phyloP scores from a whole-genome alignment of 345 rosid genomes.

The Sonneratia alba region DNA sequence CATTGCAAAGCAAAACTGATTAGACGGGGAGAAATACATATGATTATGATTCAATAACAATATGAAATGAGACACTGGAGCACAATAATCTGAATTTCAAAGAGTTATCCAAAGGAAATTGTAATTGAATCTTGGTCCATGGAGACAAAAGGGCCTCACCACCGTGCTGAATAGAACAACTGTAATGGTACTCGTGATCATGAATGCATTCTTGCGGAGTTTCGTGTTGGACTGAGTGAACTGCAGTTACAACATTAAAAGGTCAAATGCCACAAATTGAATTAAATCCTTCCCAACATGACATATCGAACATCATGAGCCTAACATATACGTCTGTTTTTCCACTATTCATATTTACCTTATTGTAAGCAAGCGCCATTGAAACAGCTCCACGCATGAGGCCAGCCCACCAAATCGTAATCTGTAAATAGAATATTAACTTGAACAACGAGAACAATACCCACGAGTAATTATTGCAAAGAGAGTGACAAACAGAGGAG shows the following conservation, averaged over 20 bases:
- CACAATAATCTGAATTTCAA: neutral
- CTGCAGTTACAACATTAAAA: constrained; percentile 27
- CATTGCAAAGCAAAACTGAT: neutral
- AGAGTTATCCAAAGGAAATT: neutral
- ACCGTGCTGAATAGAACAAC: constrained; percentile 90
- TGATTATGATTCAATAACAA: neutral
- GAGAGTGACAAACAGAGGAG: neutral
- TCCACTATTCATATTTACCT: constrained; percentile 29
- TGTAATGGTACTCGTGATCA: constrained; percentile 95
- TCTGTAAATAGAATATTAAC: constrained; percentile 20
- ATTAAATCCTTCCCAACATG: neutral
- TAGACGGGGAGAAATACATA: neutral
- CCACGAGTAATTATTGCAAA: neutral
- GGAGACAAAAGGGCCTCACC: constrained; percentile 32
- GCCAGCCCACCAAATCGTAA: constrained; percentile 98
- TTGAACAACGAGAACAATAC: neutral
- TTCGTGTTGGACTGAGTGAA: constrained; percentile 56
- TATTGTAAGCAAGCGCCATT: constrained; percentile 95
- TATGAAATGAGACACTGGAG: neutral
- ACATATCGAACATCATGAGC: too few species aligned
- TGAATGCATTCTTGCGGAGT: constrained; percentile 57
- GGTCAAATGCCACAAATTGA: neutral
- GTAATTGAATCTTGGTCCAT: neutral
- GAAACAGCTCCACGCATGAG: constrained; percentile 97
- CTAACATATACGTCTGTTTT: neutral